Base-by-base conservation (phyloP, 108 stramenopile species). In the Cyclostephanos invisitatus region DNA sequence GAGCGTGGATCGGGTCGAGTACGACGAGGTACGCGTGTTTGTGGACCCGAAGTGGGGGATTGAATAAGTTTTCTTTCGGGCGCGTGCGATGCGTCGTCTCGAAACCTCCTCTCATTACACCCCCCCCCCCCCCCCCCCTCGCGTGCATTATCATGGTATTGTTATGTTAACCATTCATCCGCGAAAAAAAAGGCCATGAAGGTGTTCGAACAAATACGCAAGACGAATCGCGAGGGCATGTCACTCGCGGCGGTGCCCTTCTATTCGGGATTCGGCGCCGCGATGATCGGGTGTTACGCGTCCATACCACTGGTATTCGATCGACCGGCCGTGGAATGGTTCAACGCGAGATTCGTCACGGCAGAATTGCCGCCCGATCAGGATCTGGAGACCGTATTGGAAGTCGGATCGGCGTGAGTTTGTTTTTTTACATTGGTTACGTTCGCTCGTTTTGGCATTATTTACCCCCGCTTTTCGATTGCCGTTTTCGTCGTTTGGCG, bases 301-400 rank as follows among this genome's bases (percentile, higher is more conserved):
- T 82, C 85, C 46, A 54, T 92, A 21, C 96, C 96, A 3, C 68
- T 96, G 51, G 85, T 90, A 44, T 96, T 96, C 64, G 70, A 93
- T 70, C 35, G 83, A 11, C 21, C 60, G 2, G 85, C 87, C 7
- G 91, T 91, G 49, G 55, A 80, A 28, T 87, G 80, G 88, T 96
- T 96, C 84, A 96, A 96, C 73, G 78, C 87, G 25, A 8, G 42
- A 5, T 93, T 77, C 69, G 96, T 96, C 1, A 96, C 93, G 10
- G 72, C 91, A 17, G 93, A 94, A 64, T 77, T 96, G 32, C 92
- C 96, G 2, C 83, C 74, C 2, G 66, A 78, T 20, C 64, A 84
- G 61, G 96, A 96, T 81, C 68, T 96, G 51, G 92, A 93, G 67
- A 96, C 93, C 27, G 49, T 44, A 24, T 51, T 93, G 53, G 96